A percentile compares a stretch with the other conserved stretches of the same genome.
phyloP scores from a whole-genome alignment of 2,329 filamentous ascomycete species.

The Ascochyta pisi region DNA sequence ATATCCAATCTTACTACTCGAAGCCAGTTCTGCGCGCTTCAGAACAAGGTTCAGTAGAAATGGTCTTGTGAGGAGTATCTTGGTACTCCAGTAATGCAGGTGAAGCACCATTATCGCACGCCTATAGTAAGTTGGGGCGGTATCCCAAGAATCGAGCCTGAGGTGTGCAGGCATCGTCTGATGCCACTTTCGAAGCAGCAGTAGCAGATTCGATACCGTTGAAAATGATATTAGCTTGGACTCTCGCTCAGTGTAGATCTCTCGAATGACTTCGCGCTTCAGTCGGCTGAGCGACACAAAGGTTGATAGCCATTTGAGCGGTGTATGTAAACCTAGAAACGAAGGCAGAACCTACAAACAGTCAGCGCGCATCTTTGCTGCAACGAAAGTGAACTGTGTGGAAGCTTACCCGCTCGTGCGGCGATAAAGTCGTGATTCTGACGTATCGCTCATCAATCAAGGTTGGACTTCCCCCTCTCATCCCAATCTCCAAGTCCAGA shows the following conservation, averaged over 20 bases:
- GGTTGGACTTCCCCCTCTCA: constrained; percentile 45
- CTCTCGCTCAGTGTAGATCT: constrained; percentile 43
- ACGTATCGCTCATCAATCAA: constrained; percentile 44
- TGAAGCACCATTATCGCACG: constrained; percentile 46
- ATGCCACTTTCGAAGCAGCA: constrained; percentile 45
- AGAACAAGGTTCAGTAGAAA: constrained; percentile 47
- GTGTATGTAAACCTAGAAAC: constrained; percentile 45
- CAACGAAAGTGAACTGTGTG: background rate
- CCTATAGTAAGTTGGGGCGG: constrained; percentile 41
- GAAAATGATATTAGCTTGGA: constrained; percentile 43
- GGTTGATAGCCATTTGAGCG: constrained; percentile 42
- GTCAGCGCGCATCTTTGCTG: constrained; percentile 3
- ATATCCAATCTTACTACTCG: constrained; percentile 42
- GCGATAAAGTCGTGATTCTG: constrained; percentile 39
- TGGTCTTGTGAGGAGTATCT: constrained; percentile 43
- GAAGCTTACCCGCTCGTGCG: constrained; percentile 14
- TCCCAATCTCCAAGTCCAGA: constrained; percentile 46
- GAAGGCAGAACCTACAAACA: constrained; percentile 26
- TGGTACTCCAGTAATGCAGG: constrained; percentile 46
- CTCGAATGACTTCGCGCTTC: constrained; percentile 45
- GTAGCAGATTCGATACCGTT: constrained; percentile 40
- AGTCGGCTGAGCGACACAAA: constrained; percentile 41
- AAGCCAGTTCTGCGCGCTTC: constrained; percentile 30
- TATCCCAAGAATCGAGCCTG: constrained; percentile 34
- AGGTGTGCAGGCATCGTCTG: constrained; percentile 43